Conservation (phyloP, 2,329 filamentous ascomycete species). For the Cordyceps cicadae region DNA sequence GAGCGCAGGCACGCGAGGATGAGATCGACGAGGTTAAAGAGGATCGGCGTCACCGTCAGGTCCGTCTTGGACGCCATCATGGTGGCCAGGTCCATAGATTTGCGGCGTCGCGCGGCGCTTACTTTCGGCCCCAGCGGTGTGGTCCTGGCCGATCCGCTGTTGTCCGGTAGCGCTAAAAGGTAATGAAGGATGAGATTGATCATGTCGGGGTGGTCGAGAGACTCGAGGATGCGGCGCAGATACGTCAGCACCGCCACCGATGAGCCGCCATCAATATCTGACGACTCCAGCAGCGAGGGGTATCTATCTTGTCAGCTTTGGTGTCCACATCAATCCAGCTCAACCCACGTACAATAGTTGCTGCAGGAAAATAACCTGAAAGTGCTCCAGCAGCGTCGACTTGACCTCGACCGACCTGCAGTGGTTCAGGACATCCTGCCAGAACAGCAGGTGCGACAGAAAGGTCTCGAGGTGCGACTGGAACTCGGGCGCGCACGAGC, state of each 20-base stretch:
- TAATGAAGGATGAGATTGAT: conserved; percentile 92
- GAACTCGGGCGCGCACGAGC: conserved; percentile 66
- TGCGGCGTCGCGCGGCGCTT: conserved; percentile 68
- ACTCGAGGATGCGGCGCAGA: conserved; percentile 80
- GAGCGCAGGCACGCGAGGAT: conserved; percentile 80
- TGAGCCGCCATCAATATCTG: conserved; percentile 92
- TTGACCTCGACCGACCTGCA: conserved; percentile 88
- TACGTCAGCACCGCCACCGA: conserved; percentile 95
- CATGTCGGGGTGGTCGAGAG: conserved; percentile 86
- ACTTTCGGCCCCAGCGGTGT: conserved; percentile 41
- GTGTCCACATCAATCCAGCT: no score
- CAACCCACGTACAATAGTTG: conserved; percentile 65
- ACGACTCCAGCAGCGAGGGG: conserved; percentile 90
- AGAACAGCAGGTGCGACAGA: conserved; percentile 88
- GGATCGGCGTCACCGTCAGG: conserved; percentile 63
- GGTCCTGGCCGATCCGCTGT: conserved; percentile 26
- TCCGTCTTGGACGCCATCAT: conserved; percentile 71
- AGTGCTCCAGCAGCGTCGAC: conserved; percentile 88
- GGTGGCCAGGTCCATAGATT: conserved; percentile 79
- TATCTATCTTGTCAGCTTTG: conserved; percentile 49
- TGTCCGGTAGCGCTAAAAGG: conserved; percentile 70
- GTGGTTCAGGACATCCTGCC: conserved; percentile 96
- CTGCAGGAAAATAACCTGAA: conserved; percentile 91
- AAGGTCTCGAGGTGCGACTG: conserved; percentile 88
- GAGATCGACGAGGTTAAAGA: conserved; percentile 91